Base-by-base conservation (phyloP, 768 basidiomycete species). In the Zangia roseola region DNA sequence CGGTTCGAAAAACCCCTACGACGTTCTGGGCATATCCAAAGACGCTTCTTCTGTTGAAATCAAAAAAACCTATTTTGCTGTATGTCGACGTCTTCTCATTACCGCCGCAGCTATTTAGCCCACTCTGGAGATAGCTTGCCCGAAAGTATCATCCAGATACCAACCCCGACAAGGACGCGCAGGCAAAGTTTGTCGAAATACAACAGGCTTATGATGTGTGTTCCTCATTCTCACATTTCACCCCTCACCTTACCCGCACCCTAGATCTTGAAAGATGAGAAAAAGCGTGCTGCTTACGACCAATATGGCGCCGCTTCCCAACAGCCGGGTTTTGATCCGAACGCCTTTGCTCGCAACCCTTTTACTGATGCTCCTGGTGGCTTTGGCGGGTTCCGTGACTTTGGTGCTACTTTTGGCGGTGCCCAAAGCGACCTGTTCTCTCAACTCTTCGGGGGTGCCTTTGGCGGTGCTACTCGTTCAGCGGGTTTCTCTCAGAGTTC, bases 61-160 rank as follows among this genome's bases (percentile, higher is more conserved):
- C 62, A 99, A 99, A 82, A 98, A 98, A 73, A 80, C 81, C 3
- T 99, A 99, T 71, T 99, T 97, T 70, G 78, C 89, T 64, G 95
- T 97, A 67, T 61, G 90, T 30, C 30, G 12, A 2, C 40, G 13
- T 26, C 19, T 55, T 53, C 59, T 53, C 48, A 34, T n/a, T 36
- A 26, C 43, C 25, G 21, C 50, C 40, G 43, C 6, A 26, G 56
- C 47, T 47, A 52, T 58, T 58, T 45, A 53, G 47, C 52, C 47
- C 30, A n/a, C 25, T 45, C 37, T 34, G n/a, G 13, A 36, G 20
- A 28, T 63, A 97, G 95, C 86, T 99, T 55, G 97, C 97, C 16
- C 89, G 95, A 53, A 95, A 98, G 75, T 97, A 88, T 63, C 97
- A 99, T 69, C 97, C 97, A 0, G 97, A 99, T 63, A 94, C 94